Conservation (phyloP, 768 basidiomycete species). For the Neoboletus magnificus region DNA sequence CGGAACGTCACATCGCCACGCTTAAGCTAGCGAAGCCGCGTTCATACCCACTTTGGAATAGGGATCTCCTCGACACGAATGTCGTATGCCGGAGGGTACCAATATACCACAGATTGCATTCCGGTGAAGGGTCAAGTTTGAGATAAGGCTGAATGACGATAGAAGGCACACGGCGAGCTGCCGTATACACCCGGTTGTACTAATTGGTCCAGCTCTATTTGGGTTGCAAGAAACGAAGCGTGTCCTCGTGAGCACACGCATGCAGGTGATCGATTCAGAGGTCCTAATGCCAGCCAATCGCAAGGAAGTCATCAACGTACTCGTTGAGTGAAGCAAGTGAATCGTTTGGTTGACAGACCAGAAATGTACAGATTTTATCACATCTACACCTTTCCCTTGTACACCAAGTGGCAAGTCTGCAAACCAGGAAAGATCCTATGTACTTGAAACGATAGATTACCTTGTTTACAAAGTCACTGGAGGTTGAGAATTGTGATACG, state of each 20-base stretch:
- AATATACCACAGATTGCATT: slow-evolving; percentile 41
- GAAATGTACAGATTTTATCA: neutral
- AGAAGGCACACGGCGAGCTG: neutral
- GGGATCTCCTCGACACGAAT: slow-evolving; percentile 64
- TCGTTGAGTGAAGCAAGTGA: neutral
- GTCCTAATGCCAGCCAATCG: neutral
- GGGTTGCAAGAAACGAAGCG: neutral
- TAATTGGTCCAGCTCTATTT: neutral
- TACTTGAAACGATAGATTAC: no score
- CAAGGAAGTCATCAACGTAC: neutral
- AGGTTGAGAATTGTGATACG: no score
- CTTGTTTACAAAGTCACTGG: no score
- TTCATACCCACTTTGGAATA: slow-evolving; percentile 48
- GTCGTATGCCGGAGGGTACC: slow-evolving; percentile 67
- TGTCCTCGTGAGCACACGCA: neutral
- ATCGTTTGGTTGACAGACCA: neutral
- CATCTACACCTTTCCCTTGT: neutral
- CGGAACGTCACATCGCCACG: neutral
- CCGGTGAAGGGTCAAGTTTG: neutral
- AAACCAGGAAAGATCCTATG: no score
- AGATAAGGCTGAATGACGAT: neutral
- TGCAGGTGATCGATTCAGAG: neutral
- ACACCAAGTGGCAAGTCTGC: no score
- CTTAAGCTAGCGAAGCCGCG: neutral
- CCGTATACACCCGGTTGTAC: neutral